A percentile compares a stretch with the other conserved stretches of the same genome.
These are phyloP conservation scores for Blastocladiella emersonii DNA, from an alignment of 371 early-diverging fungal species.

Conservation along the genomic window DNA sequence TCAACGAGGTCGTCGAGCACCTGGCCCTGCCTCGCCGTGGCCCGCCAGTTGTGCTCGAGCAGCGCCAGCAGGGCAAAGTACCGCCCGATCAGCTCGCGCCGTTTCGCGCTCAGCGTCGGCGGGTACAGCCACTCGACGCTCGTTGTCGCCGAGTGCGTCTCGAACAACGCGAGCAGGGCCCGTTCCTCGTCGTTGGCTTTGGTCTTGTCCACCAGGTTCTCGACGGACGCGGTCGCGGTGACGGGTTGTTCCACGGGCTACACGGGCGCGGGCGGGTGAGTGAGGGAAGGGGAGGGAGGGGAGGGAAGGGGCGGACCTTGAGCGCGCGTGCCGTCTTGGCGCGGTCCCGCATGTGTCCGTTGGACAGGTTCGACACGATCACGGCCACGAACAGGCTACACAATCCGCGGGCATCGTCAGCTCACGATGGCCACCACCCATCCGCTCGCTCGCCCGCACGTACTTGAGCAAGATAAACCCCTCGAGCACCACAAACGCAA, in stretches of 20 bases:
- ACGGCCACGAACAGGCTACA: slow-evolving; percentile 19
- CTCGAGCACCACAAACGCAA: slow-evolving; percentile 1
- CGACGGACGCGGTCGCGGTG: not conserved
- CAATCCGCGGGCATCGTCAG: not conserved
- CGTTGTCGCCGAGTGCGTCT: not conserved
- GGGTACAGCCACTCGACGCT: not conserved
- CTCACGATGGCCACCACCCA: not conserved
- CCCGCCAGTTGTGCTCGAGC: not conserved
- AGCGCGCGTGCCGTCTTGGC: not conserved
- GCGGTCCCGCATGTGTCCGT: not conserved
- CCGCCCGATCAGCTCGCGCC: not conserved
- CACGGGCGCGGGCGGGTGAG: not conserved
- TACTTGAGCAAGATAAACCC: not conserved
- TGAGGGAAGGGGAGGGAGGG: not conserved
- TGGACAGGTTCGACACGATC: slow-evolving; percentile 17
- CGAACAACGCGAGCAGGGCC: not conserved
- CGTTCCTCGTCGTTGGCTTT: not conserved
- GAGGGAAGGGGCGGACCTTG: not conserved
- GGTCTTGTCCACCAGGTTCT: not conserved
- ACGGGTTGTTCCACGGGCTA: not conserved
- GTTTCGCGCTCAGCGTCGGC: not conserved
- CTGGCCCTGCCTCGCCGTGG: not conserved
- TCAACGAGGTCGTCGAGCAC: not conserved
- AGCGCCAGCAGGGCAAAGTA: not conserved
- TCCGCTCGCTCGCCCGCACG: not conserved